A percentile compares a stretch with the other conserved stretches of the same genome.
phyloP scores from a whole-genome alignment of 1,284 basidiomycete species.

The Puccinia brachypodii region DNA sequence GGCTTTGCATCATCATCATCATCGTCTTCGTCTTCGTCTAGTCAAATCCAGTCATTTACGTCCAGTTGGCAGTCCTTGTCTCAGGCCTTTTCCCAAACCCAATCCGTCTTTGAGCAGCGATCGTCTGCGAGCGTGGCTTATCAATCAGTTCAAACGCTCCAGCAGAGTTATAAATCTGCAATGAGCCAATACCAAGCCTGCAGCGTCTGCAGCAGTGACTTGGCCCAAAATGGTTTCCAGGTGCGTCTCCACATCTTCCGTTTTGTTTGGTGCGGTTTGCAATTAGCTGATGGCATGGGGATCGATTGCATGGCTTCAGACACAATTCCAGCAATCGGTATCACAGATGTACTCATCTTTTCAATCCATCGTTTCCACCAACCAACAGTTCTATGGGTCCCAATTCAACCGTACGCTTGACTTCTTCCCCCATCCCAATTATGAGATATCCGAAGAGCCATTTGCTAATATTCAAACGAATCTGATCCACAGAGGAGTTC shows the following conservation, averaged over 20 bases:
- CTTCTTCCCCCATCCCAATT: background rate
- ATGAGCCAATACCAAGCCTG: background rate
- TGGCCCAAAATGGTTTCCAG: background rate
- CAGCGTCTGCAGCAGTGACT: background rate
- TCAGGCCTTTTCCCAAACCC: background rate
- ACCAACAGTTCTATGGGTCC: background rate
- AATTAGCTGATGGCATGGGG: background rate
- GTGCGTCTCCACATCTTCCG: background rate
- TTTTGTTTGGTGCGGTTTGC: background rate
- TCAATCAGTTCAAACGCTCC: conserved; percentile 5
- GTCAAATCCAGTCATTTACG: background rate
- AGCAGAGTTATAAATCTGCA: background rate
- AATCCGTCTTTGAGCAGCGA: conserved; percentile 6
- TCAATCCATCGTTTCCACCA: background rate
- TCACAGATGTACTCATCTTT: background rate
- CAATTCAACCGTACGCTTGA: background rate
- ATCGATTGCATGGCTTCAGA: background rate
- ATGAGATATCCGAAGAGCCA: background rate
- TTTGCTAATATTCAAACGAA: background rate
- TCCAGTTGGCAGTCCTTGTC: background rate
- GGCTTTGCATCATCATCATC: background rate
- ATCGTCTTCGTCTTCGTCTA: background rate
- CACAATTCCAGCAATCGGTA: background rate
- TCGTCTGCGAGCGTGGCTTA: background rate
- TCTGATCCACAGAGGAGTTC: background rate